These are phyloP conservation scores for Flaveria trinervia DNA, from an alignment of 129 eudicot genomes.

Conservation along the genomic window DNA sequence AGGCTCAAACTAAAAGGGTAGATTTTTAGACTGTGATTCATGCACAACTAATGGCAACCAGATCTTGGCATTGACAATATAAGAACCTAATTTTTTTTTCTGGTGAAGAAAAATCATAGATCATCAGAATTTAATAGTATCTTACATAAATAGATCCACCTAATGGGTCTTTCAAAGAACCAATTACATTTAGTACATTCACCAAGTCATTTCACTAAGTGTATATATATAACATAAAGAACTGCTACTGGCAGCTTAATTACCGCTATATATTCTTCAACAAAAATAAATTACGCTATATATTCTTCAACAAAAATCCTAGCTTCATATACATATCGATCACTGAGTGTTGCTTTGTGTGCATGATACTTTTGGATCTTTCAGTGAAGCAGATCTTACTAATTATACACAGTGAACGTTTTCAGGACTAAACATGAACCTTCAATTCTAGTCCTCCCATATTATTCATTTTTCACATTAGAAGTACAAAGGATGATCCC, in stretches of 20 bases:
- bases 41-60: neutral
- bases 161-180: neutral
- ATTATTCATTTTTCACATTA: neutral
- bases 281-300: no score
- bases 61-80: neutral
- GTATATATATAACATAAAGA: neutral
- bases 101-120: neutral
- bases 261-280: no score
- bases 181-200: no score
- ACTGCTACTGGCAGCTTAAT: neutral
- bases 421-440: neutral
- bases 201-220: no score
- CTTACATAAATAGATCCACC: neutral
- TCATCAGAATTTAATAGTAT: neutral
- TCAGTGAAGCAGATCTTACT: neutral
- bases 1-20: neutral
- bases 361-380: neutral
- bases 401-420: neutral
- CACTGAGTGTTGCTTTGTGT: neutral
- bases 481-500: neutral
- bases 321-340: neutral
- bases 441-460: neutral
- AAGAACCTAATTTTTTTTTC: neutral
- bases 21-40: neutral
- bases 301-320: neutral